phyloP scores from a whole-genome alignment of 768 basidiomycete genomes.

The Pulveroboletus frians region DNA sequence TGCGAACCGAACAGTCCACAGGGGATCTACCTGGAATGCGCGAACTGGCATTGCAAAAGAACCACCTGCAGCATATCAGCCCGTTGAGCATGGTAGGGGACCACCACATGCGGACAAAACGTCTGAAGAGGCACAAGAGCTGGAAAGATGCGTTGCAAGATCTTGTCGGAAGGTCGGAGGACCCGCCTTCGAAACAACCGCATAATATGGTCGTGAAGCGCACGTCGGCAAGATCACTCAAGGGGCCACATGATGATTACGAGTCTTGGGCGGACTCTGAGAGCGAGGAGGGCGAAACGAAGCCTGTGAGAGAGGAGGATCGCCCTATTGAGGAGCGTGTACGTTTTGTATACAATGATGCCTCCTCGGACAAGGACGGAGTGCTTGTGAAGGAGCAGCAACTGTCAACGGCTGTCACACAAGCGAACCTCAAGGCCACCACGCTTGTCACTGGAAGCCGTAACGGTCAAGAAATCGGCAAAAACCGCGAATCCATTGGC shows the following conservation, averaged over 20 bases:
- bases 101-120: slow-evolving; percentile 34
- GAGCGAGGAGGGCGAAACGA: slow-evolving; percentile 44
- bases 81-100: slow-evolving; percentile 91
- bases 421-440: slow-evolving; percentile 45
- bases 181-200: slow-evolving; percentile 9
- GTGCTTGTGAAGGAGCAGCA: slow-evolving; percentile 44
- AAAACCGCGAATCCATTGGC: slow-evolving; percentile 62
- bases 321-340: slow-evolving; percentile 73
- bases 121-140: slow-evolving; percentile 49
- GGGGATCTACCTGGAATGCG: slow-evolving; percentile 70
- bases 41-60: slow-evolving; percentile 71
- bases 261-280: slow-evolving; percentile 52
- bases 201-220: slow-evolving; percentile 25
- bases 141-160: slow-evolving; percentile 58
- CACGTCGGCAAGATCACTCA: slow-evolving; percentile 26
- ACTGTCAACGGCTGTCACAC: slow-evolving; percentile 45
- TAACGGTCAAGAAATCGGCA: slow-evolving; percentile 25
- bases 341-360: slow-evolving; percentile 44
- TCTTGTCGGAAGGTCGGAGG: slow-evolving; percentile 39
- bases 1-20: slow-evolving; percentile 84
- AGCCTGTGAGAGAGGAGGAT: slow-evolving; percentile 58
- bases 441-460: slow-evolving; percentile 31
- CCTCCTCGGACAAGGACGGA: slow-evolving; percentile 12
- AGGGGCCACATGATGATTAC: slow-evolving; percentile 36
- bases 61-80: slow-evolving; percentile 84